phyloP scores from a whole-genome alignment of 2,329 filamentous ascomycete genomes.

The Penicillium sp. region DNA sequence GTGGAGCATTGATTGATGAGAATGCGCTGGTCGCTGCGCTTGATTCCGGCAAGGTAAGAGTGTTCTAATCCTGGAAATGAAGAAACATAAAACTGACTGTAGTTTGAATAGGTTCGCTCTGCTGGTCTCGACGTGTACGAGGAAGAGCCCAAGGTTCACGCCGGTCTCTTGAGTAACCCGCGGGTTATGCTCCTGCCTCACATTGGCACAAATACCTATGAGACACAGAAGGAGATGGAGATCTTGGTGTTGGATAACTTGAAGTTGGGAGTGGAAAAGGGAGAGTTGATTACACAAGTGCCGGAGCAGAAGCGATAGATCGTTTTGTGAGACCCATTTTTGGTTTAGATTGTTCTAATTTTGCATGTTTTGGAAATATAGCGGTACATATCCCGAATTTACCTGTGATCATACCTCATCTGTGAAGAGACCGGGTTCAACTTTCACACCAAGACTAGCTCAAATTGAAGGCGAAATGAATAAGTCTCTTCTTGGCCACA shows the following conservation, averaged over 20 bases:
- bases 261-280: conserved; percentile 61
- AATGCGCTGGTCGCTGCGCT: conserved; percentile 54
- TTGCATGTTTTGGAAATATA: conserved; percentile 1
- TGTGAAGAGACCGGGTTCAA: too few relatives aligned
- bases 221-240: conserved; percentile 68
- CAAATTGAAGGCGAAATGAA: too few relatives aligned
- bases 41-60: conserved; percentile 51
- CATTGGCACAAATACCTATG: conserved; percentile 65
- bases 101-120: conserved; percentile 43
- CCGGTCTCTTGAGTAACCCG: conserved; percentile 53
- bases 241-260: conserved; percentile 64
- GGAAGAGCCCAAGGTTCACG: conserved; percentile 54
- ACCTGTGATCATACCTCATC: neutral
- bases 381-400: neutral
- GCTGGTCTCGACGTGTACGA: conserved; percentile 57
- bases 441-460: too few relatives aligned
- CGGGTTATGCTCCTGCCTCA: conserved; percentile 63
- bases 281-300: conserved; percentile 65
- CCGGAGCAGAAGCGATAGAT: conserved; percentile 60
- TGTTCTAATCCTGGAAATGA: too few relatives aligned
- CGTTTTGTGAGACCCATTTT: neutral
- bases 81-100: neutral
- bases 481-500: neutral
- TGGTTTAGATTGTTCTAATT: neutral
- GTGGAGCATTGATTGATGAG: conserved; percentile 54